Evolutionary conservation across 371 early-diverging fungal genomes (phyloP).

Genomic region (Entomophthora muscae): DNA sequence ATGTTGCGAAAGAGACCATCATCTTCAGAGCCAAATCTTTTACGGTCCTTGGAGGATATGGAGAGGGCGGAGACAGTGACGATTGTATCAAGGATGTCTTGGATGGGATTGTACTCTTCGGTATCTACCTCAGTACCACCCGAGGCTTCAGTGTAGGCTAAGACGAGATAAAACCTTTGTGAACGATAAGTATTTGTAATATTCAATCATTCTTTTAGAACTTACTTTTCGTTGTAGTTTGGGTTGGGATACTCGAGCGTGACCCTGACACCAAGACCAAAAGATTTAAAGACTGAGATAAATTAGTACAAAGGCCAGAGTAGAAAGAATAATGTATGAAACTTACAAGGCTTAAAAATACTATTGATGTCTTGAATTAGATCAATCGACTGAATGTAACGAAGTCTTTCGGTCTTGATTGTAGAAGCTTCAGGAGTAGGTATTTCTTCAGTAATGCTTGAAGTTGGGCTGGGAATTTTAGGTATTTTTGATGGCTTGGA

Average conservation of each 20-base stretch:
- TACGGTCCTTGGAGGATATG: neutral
- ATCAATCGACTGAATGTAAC: neutral
- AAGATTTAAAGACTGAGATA: neutral
- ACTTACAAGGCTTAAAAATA: conserved; percentile 3
- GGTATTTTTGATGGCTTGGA: neutral
- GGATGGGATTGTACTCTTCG: neutral
- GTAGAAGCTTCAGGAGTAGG: neutral
- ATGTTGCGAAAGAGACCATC: neutral
- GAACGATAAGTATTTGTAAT: neutral
- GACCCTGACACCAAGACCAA: neutral
- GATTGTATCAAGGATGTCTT: neutral
- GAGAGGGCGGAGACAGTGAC: neutral
- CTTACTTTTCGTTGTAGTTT: neutral
- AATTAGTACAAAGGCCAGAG: neutral
- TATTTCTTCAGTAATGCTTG: neutral
- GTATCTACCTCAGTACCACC: neutral
- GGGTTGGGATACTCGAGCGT: conserved; percentile 4
- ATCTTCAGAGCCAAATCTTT: neutral
- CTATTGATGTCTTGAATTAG: neutral
- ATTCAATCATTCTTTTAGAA: neutral
- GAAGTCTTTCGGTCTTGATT: neutral
- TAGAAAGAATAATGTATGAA: neutral
- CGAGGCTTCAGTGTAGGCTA: neutral
- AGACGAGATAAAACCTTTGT: neutral
- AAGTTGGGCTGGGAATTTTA: neutral